Conservation (phyloP, 2,329 filamentous ascomycete species). For the Colletotrichum sp. region DNA sequence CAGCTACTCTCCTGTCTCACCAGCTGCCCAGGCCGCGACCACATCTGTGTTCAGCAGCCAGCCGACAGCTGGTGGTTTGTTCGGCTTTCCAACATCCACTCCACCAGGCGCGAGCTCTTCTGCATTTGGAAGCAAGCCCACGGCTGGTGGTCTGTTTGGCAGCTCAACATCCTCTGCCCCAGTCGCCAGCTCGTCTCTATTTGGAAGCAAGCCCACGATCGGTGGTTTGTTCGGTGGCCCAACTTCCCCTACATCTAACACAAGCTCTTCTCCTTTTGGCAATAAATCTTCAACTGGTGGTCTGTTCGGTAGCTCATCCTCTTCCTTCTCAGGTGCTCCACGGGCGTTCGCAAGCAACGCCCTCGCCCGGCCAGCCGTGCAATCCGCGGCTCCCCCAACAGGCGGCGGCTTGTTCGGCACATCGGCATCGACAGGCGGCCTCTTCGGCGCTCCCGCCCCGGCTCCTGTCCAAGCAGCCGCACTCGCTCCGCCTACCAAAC, state of each 20-base stretch:
- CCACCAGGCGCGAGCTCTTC: background rate
- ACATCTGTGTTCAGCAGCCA: background rate
- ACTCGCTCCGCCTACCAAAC: background rate
- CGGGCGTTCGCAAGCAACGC: background rate
- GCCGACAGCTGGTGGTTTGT: background rate
- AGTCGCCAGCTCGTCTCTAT: background rate
- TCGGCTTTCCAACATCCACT: background rate
- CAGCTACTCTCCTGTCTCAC: background rate
- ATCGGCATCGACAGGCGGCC: background rate
- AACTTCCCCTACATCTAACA: background rate
- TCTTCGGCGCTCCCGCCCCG: background rate
- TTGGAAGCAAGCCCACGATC: background rate
- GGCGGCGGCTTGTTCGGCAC: background rate
- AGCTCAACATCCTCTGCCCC: background rate
- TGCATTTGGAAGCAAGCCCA: background rate
- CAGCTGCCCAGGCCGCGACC: background rate
- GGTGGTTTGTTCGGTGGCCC: background rate
- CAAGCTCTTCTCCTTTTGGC: background rate
- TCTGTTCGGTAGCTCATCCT: background rate
- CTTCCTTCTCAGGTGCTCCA: background rate
- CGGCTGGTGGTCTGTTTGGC: background rate
- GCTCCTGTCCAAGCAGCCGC: background rate
- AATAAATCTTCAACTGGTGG: background rate
- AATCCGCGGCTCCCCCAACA: fast-evolving
- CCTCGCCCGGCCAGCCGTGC: background rate